Percentiles rank a stretch among this genome's conserved stretches.
Conservation (phyloP, 2,329 filamentous ascomycete genomes). For the Fusarium nodosum region DNA sequence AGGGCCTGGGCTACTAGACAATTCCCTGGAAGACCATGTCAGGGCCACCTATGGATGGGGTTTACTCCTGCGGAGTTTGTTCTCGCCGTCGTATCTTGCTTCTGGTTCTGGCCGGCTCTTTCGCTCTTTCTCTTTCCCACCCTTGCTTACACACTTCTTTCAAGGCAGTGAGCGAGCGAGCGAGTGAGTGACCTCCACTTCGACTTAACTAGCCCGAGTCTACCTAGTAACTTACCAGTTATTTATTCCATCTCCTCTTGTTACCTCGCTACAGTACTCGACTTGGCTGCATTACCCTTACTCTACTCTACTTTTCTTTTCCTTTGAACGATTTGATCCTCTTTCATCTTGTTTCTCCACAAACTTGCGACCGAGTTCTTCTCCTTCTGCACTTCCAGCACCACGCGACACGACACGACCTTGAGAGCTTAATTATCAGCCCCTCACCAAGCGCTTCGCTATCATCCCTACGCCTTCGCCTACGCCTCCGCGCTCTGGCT, state of each 20-base stretch:
- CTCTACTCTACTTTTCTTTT: conserved; percentile 7
- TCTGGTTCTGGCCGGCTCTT: conserved; percentile 2
- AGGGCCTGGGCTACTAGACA: background rate
- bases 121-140: conserved; percentile 11
- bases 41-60: background rate
- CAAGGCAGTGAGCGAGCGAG: conserved; percentile 7
- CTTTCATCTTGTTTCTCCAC: conserved; percentile 7
- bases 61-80: conserved; percentile 7
- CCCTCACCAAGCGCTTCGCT: conserved; percentile 41
- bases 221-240: conserved; percentile 14
- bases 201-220: conserved; percentile 1
- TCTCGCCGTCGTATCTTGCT: conserved; percentile 10
- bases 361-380: conserved; percentile 22
- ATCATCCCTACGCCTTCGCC: conserved; percentile 30
- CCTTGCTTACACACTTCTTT: conserved; percentile 15
- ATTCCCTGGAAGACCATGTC: background rate
- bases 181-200: conserved; percentile 33
- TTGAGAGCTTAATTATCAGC: conserved; percentile 38
- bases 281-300: conserved; percentile 5
- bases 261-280: conserved; percentile 12
- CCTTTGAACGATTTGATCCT: conserved; percentile 8
- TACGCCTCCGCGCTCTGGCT: conserved; percentile 23
- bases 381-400: conserved; percentile 26
- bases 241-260: conserved; percentile 32
- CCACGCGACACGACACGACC: conserved; percentile 41